phyloP scores from a whole-genome alignment of 176 grass and related monocot genomes.

The Hordeum marinum region DNA sequence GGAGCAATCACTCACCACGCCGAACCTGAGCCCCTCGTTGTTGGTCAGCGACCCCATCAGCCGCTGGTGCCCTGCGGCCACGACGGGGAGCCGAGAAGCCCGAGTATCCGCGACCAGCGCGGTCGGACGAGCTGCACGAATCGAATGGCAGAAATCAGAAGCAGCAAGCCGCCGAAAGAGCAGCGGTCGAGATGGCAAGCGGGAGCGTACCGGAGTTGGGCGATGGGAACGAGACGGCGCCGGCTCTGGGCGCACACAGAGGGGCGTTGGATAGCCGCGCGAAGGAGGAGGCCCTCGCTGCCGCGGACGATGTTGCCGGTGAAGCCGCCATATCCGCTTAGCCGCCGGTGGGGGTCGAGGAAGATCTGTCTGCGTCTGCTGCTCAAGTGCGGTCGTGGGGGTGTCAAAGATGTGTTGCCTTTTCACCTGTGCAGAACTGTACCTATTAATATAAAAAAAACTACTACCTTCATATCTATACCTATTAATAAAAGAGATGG shows the following conservation, averaged over 20 bases:
- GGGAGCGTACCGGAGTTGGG: slow-evolving; percentile 17
- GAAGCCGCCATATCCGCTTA: slow-evolving; percentile 34
- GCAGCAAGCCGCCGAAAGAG: neutral
- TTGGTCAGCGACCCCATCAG: slow-evolving; percentile 76
- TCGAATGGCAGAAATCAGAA: neutral
- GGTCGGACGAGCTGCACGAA: neutral
- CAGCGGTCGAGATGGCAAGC: neutral
- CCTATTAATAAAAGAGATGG: too few relatives aligned
- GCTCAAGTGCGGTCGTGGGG: neutral
- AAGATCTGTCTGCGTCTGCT: slow-evolving; percentile 20
- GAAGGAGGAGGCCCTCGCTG: slow-evolving; percentile 17
- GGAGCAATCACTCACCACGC: slow-evolving; percentile 44
- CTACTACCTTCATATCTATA: too few relatives aligned
- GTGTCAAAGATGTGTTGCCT: neutral
- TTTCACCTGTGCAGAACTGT: neutral
- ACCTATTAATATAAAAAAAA: too few relatives aligned
- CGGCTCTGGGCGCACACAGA: slow-evolving; percentile 9
- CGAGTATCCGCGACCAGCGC: neutral
- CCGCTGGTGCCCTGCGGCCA: slow-evolving; percentile 45
- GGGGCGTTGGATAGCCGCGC: slow-evolving; percentile 5
- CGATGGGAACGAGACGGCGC: slow-evolving; percentile 10
- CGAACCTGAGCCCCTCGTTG: slow-evolving; percentile 71
- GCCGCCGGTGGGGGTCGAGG: neutral
- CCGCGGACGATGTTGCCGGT: slow-evolving; percentile 21
- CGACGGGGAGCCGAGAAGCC: slow-evolving; percentile 13